A percentile compares a stretch with the other conserved stretches of the same genome.
Conservation (phyloP, 352 stramenopile genomes). For the Plasmopara halstedii region DNA sequence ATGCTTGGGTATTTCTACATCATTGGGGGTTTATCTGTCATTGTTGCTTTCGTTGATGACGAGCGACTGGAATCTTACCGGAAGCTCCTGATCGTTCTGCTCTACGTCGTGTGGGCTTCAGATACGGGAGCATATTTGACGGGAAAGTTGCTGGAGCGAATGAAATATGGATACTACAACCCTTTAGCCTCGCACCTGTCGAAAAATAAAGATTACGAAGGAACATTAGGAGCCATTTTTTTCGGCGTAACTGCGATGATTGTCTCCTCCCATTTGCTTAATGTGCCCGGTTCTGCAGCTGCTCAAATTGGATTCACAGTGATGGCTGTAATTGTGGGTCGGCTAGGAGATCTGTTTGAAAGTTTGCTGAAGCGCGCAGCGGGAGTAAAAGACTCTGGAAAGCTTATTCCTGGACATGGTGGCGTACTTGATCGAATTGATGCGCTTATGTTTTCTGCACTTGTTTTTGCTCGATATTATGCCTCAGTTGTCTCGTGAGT, state of each 20-base stretch:
- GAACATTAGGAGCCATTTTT: conserved; percentile 82
- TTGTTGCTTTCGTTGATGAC: conserved; percentile 61
- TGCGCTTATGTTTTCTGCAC: conserved; percentile 88
- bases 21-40: conserved; percentile 49
- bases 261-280: conserved; percentile 61
- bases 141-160: conserved; percentile 82
- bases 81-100: conserved; percentile 58
- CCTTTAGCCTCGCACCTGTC: conserved; percentile 83
- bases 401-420: conserved; percentile 93
- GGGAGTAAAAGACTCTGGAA: conserved; percentile 92
- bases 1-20: conserved; percentile 66
- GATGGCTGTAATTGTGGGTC: conserved; percentile 87
- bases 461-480: conserved; percentile 65
- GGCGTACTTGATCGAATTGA: conserved; percentile 94
- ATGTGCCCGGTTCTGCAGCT: conserved; percentile 66
- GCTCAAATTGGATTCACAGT: conserved; percentile 80
- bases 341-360: conserved; percentile 93
- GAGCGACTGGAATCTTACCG: conserved; percentile 43
- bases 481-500: conserved; percentile 36
- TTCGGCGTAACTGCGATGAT: conserved; percentile 84
- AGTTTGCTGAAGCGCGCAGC: conserved; percentile 94
- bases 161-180: conserved; percentile 80
- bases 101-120: conserved; percentile 69
- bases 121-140: conserved; percentile 93
- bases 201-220: conserved; percentile 96